Evolutionary conservation across 2,329 filamentous ascomycete genomes (phyloP), one percentile per base, ranked within the genome.

Genomic region (Ambrosiella xylebori): DNA sequence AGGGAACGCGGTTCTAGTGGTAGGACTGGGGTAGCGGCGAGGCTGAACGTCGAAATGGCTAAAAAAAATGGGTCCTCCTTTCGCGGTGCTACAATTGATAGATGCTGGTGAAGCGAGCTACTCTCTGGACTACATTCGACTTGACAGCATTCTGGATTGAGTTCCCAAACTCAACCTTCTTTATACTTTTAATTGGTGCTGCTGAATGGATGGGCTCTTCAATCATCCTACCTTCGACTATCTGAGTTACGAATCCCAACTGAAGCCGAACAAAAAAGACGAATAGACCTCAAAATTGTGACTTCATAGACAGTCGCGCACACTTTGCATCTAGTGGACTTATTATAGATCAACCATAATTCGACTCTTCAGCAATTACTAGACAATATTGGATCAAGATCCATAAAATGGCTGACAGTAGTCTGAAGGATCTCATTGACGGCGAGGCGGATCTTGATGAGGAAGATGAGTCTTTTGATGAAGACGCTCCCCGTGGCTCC

Each of bases 401-500:
- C 27, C 27, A 27, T 5, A 27, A 27, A 27, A 27, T 27, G 27
- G 27, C 27, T 81, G 82, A 78, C 68, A 75, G 69, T 67, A 75
- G 70, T 54, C 82, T 87, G 79, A 80, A 79, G 69, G 82, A 89
- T 68, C 75, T 96, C 67, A 84, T 98, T 66, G 84, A 91, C 64
- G 83, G 82, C 63, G 84, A 89, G 73, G 93, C 91, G 64, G 83
- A 94, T 70, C 74, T 96, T 61, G 90, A 90, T 67, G 87, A 93
- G 59, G 87, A 91, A 63, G 86, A 91, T 57, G 88, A 86, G 65
- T 88, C 85, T 8, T 85, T 85, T 61, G 85, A 88, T 65, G 88
- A 90, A 63, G 86, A 88, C 62, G 85, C 38, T n/a, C 57, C 56
- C 47, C 59, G 41, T n/a, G n/a, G 12, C n/a, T 38, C 51, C 38